phyloP scores from a whole-genome alignment of 2,329 filamentous ascomycete genomes.

The Trichothecium roseum region DNA sequence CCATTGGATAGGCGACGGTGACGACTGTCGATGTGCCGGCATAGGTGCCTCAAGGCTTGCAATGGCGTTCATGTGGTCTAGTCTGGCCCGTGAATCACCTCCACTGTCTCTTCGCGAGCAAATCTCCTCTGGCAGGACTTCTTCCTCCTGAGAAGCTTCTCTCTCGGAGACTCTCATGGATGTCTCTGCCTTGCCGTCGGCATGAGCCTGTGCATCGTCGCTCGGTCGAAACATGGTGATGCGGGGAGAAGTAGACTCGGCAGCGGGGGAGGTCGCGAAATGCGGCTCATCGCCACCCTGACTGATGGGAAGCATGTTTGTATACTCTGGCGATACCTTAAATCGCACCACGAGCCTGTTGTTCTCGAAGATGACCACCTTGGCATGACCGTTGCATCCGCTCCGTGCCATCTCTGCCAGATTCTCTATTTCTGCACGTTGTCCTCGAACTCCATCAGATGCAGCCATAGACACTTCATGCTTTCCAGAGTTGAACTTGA shows the following conservation, averaged over 20 bases:
- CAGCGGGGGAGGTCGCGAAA: neutral
- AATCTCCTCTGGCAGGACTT: no score
- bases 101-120: no score
- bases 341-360: conserved; percentile 24
- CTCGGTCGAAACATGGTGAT: no score
- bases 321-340: conserved; percentile 23
- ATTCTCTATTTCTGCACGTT: conserved; percentile 11
- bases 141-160: no score
- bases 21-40: no score
- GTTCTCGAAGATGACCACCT: conserved; percentile 17
- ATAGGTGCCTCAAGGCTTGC: no score
- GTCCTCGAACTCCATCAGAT: neutral
- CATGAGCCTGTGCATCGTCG: no score
- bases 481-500: neutral
- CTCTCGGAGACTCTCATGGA: no score
- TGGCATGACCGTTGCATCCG: conserved; percentile 17
- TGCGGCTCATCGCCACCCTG: conserved; percentile 8
- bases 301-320: conserved; percentile 17
- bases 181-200: no score
- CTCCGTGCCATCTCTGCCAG: conserved; percentile 16
- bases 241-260: no score
- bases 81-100: no score
- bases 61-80: no score
- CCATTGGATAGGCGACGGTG: neutral
- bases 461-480: neutral